Conservation (phyloP, 306 rosid genomes). For the Adenanthera pavonina region DNA sequence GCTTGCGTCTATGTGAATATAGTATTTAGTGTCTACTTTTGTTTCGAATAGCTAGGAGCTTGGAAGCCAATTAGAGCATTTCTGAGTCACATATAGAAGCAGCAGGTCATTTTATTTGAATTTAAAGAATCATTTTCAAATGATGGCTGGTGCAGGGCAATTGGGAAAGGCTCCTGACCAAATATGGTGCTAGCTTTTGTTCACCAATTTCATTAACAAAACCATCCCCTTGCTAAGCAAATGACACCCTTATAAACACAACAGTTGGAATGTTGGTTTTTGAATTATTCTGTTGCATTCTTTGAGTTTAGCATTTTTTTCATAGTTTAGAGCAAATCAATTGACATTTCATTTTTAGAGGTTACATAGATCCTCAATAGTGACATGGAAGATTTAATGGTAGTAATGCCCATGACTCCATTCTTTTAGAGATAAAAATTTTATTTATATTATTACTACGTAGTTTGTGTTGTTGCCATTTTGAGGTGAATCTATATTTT, state of each 20-base stretch:
- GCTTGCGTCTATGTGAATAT: too few relatives aligned
- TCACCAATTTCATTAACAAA: constrained; percentile 36
- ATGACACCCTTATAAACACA: background rate
- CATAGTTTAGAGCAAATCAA: background rate
- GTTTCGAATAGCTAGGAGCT: background rate
- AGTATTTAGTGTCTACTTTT: background rate
- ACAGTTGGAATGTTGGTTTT: too few relatives aligned
- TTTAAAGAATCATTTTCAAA: background rate
- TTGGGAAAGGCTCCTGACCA: constrained; percentile 45
- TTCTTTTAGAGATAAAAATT: too few relatives aligned
- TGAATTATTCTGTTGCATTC: constrained; percentile 6
- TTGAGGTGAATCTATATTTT: too few relatives aligned
- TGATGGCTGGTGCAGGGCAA: constrained; percentile 59
- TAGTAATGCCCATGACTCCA: too few relatives aligned
- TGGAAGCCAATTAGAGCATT: too few relatives aligned
- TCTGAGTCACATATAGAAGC: too few relatives aligned
- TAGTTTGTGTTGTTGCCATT: too few relatives aligned
- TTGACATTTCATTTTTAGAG: background rate
- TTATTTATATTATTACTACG: too few relatives aligned
- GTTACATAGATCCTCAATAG: background rate
- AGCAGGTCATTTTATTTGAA: too few relatives aligned
- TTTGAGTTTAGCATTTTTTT: background rate
- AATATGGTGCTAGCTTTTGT: constrained; percentile 41
- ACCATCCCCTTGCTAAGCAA: constrained; percentile 56
- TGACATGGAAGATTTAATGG: too few relatives aligned